phyloP scores from a whole-genome alignment of 2,329 filamentous ascomycete genomes.

The Pseudogymnoascus verrucosus region DNA sequence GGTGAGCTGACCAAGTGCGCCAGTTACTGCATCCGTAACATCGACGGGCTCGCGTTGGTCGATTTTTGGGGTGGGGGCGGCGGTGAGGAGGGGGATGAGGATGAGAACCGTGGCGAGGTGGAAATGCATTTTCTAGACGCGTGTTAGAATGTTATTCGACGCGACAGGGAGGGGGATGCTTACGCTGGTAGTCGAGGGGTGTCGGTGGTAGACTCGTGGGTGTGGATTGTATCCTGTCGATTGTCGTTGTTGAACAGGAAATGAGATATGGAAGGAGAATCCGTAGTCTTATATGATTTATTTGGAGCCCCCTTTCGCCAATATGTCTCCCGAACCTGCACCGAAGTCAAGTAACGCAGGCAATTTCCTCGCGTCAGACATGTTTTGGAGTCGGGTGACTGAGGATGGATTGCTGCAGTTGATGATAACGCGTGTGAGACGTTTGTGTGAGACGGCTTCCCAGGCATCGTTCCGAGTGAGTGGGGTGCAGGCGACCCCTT shows the following conservation, averaged over 20 bases:
- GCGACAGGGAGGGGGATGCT: neutral
- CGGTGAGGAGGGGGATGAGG: neutral
- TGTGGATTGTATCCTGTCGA: neutral
- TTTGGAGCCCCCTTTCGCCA: neutral
- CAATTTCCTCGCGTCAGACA: conserved; percentile 3
- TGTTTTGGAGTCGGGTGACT: conserved; percentile 6
- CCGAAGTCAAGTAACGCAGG: neutral
- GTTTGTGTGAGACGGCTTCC: neutral
- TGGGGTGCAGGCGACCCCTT: neutral
- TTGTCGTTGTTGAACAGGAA: neutral
- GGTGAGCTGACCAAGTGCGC: neutral
- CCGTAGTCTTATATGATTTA: neutral
- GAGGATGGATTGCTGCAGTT: conserved; percentile 6
- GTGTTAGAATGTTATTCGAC: neutral
- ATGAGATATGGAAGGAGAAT: neutral
- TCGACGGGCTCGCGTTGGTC: neutral
- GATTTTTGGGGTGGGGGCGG: neutral
- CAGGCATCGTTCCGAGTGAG: neutral
- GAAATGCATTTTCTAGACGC: conserved; percentile 6
- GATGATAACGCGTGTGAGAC: neutral
- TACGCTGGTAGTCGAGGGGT: neutral
- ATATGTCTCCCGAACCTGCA: neutral
- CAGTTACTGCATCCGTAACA: neutral
- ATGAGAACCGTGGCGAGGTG: neutral
- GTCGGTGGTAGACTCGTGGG: neutral